phyloP scores from a whole-genome alignment of 2,329 filamentous ascomycete genomes.

The Ramularia collo-cygni region DNA sequence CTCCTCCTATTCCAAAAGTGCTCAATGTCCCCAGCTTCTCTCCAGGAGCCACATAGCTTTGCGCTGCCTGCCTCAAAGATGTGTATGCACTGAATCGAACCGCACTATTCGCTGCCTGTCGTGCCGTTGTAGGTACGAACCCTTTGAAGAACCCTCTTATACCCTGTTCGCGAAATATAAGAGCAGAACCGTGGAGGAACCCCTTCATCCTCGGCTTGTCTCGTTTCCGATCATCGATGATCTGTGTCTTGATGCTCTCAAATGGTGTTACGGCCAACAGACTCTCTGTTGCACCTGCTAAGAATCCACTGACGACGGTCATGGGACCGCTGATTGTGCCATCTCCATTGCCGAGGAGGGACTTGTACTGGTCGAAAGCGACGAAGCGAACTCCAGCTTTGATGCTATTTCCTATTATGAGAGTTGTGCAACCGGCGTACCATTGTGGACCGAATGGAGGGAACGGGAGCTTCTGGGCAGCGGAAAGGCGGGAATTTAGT shows the following conservation, averaged over 20 bases:
- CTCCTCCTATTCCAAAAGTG: conserved; percentile 84
- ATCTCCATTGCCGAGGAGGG: conserved; percentile 69
- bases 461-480: conserved; percentile 84
- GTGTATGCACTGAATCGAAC: conserved; percentile 93
- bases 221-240: conserved; percentile 94
- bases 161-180: conserved; percentile 84
- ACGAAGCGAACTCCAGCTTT: conserved; percentile 97
- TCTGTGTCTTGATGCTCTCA: conserved; percentile 95
- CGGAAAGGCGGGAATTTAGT: conserved; percentile 75
- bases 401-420: conserved; percentile 93
- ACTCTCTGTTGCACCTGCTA: conserved; percentile 89
- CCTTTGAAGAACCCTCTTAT: conserved; percentile 93
- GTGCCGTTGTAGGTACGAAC: conserved; percentile 86
- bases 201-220: conserved; percentile 80
- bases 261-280: conserved; percentile 91
- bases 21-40: conserved; percentile 85
- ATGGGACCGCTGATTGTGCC: conserved; percentile 85
- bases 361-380: conserved; percentile 92
- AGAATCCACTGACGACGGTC: conserved; percentile 89
- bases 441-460: conserved; percentile 88
- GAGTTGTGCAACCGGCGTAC: conserved; percentile 96
- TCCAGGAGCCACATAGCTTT: conserved; percentile 86
- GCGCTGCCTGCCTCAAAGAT: conserved; percentile 80
- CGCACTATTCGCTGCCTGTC: conserved; percentile 91
- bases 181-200: conserved; percentile 79